These are phyloP conservation scores for Colletotrichum lindemuthianum DNA, from an alignment of 2,329 filamentous ascomycete species.

Conservation along the genomic window DNA sequence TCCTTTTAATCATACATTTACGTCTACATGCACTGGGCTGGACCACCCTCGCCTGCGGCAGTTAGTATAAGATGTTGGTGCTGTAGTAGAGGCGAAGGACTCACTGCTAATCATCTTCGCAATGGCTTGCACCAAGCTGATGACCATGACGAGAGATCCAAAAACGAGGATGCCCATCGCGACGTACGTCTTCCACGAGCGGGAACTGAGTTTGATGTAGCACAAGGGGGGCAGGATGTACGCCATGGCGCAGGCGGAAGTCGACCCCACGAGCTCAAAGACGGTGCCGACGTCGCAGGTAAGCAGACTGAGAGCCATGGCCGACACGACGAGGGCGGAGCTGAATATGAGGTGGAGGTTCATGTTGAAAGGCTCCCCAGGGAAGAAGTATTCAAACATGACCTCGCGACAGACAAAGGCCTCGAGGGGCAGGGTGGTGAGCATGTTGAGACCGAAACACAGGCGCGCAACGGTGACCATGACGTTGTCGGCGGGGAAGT, in stretches of 20 bases:
- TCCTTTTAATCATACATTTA: constrained; percentile 12
- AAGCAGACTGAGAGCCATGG: constrained; percentile 80
- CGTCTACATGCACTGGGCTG: constrained; percentile 32
- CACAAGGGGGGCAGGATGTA: constrained; percentile 96
- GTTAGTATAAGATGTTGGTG: constrained; percentile 1
- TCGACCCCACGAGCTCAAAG: constrained; percentile 95
- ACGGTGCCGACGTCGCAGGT: constrained; percentile 95
- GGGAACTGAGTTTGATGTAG: constrained; percentile 89
- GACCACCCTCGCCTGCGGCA: constrained; percentile 18
- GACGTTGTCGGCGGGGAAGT: constrained; percentile 89
- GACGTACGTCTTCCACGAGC: constrained; percentile 78
- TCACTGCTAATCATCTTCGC: constrained; percentile 70
- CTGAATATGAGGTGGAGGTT: constrained; percentile 89
- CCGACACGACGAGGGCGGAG: constrained; percentile 80
- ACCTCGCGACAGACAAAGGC: constrained; percentile 98
- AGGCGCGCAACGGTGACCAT: constrained; percentile 95
- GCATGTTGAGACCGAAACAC: constrained; percentile 98
- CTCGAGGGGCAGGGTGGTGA: constrained; percentile 94
- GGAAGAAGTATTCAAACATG: constrained; percentile 86
- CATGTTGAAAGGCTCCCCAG: constrained; percentile 79
- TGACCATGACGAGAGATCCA: constrained; percentile 81
- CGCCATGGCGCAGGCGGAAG: constrained; percentile 90
- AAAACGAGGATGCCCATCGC: constrained; percentile 80
- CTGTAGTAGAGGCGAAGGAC: constrained; percentile 34
- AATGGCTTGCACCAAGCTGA: constrained; percentile 79